Conservation (phyloP, 2,329 filamentous ascomycete genomes). For the Cadophora luteo-olivacea region DNA sequence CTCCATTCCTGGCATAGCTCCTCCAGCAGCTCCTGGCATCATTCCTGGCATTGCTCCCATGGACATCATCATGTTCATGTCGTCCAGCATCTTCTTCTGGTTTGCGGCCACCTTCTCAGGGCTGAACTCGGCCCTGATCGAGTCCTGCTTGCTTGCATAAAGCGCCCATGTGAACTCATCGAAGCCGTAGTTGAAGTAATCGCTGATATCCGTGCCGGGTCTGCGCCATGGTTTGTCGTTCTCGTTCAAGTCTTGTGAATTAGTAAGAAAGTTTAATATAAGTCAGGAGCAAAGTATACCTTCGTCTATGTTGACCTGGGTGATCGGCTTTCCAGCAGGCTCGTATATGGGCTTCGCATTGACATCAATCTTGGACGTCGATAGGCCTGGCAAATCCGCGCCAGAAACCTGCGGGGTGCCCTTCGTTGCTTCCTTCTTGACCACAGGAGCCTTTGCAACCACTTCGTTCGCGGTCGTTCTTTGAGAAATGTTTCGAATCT, state of each 20-base stretch:
- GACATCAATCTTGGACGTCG: slow-evolving; percentile 85
- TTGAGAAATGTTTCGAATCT: slow-evolving; percentile 70
- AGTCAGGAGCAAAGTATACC: slow-evolving; percentile 47
- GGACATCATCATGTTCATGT: slow-evolving; percentile 72
- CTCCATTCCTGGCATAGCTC: slow-evolving; percentile 62
- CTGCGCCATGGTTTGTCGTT: slow-evolving; percentile 95
- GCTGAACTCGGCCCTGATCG: slow-evolving; percentile 76
- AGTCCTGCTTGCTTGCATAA: slow-evolving; percentile 89
- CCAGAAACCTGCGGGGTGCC: slow-evolving; percentile 48
- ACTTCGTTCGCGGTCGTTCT: slow-evolving; percentile 60
- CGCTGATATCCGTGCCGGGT: slow-evolving; percentile 90
- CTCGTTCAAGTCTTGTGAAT: slow-evolving; percentile 65
- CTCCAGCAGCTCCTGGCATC: slow-evolving; percentile 47
- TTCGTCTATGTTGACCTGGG: slow-evolving; percentile 76
- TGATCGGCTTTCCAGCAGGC: slow-evolving; percentile 80
- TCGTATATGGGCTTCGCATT: slow-evolving; percentile 83
- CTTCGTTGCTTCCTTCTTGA: slow-evolving; percentile 55
- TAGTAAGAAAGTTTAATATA: slow-evolving; percentile 4
- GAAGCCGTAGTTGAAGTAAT: slow-evolving; percentile 99
- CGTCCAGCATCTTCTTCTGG: slow-evolving; percentile 81
- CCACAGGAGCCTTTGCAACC: slow-evolving; percentile 50
- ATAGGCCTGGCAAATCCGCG: slow-evolving; percentile 65
- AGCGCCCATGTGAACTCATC: slow-evolving; percentile 98
- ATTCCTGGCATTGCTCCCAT: slow-evolving; percentile 57
- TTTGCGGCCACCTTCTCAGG: slow-evolving; percentile 67